Conservation (phyloP, 257 asterid species). For the Plectranthus barbatus region DNA sequence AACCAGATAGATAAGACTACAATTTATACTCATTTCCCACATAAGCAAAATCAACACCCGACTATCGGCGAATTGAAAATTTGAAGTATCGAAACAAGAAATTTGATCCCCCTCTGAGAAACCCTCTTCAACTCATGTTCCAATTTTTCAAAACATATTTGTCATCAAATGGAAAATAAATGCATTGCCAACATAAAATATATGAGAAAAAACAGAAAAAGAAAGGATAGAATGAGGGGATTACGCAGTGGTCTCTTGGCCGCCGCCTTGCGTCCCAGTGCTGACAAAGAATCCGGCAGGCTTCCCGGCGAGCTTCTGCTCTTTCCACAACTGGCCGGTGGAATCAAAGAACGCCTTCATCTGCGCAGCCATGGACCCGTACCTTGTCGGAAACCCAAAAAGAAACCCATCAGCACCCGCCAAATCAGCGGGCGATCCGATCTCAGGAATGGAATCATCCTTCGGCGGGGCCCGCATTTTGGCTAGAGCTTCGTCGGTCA, state of each 20-base stretch:
- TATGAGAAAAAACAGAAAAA: background rate
- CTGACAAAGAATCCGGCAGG: slow-evolving; percentile 98
- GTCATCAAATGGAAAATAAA: background rate
- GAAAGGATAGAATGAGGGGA: slow-evolving; percentile 1
- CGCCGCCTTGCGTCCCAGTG: slow-evolving; percentile 99
- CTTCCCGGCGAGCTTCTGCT: slow-evolving; percentile 83
- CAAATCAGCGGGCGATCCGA: slow-evolving; percentile 52
- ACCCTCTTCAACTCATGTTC: background rate
- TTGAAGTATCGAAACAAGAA: slow-evolving; percentile 4
- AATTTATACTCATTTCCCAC: background rate
- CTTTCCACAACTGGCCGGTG: slow-evolving; percentile 80
- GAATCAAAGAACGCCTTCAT: slow-evolving; percentile 95
- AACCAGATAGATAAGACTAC: too few relatives aligned
- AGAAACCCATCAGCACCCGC: slow-evolving; percentile 69
- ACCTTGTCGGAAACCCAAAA: slow-evolving; percentile 93
- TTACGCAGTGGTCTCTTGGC: slow-evolving; percentile 99
- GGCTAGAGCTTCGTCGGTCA: slow-evolving; percentile 48
- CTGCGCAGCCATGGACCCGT: slow-evolving; percentile 94
- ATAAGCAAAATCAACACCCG: background rate
- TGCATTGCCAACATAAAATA: background rate
- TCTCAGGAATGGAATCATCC: slow-evolving; percentile 60
- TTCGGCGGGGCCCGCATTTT: slow-evolving; percentile 73
- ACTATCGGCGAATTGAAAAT: background rate
- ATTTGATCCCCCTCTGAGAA: background rate
- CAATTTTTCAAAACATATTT: background rate